These are phyloP conservation scores for Crithidia bombi DNA, from an alignment of 208 protist species.

Conservation along the genomic window DNA sequence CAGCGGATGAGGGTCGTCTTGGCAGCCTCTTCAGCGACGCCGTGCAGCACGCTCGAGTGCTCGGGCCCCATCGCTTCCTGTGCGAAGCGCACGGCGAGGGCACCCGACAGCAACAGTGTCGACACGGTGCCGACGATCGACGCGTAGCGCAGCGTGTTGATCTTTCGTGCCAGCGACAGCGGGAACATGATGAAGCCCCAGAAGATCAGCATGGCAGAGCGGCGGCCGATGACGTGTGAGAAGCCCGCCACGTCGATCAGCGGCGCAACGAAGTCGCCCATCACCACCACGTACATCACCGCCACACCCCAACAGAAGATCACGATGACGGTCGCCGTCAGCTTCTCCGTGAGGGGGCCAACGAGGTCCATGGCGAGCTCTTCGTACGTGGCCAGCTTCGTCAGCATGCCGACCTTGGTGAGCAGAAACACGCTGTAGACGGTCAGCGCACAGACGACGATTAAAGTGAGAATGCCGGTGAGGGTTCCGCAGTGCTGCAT, in stretches of 20 bases:
- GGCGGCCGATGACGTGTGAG: slow-evolving; percentile 37
- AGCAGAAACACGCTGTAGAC: slow-evolving; percentile 83
- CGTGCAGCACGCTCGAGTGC: background rate
- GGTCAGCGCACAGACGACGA: slow-evolving; percentile 53
- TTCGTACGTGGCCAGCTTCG: slow-evolving; percentile 68
- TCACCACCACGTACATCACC: slow-evolving; percentile 87
- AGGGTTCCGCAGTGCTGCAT: slow-evolving; percentile 65
- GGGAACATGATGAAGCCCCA: slow-evolving; percentile 87
- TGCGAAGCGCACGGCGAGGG: slow-evolving; percentile 37
- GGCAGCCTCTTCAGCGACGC: background rate
- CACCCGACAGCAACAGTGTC: slow-evolving; percentile 58
- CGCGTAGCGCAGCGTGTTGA: slow-evolving; percentile 81
- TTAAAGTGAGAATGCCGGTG: slow-evolving; percentile 47
- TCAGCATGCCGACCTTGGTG: slow-evolving; percentile 59
- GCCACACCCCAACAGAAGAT: slow-evolving; percentile 85
- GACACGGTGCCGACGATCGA: slow-evolving; percentile 70
- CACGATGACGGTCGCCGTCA: slow-evolving; percentile 63
- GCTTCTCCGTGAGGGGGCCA: slow-evolving; percentile 52
- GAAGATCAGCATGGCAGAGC: slow-evolving; percentile 63
- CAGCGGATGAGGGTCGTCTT: slow-evolving; percentile 32
- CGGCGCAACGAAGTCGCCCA: slow-evolving; percentile 78
- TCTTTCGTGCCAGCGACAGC: slow-evolving; percentile 59
- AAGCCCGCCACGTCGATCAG: slow-evolving; percentile 45
- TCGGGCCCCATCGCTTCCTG: slow-evolving; percentile 12
- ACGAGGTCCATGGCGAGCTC: slow-evolving; percentile 63